Evolutionary conservation across 257 asterid genomes (phyloP).

Genomic region (Solanum peruvianum): DNA sequence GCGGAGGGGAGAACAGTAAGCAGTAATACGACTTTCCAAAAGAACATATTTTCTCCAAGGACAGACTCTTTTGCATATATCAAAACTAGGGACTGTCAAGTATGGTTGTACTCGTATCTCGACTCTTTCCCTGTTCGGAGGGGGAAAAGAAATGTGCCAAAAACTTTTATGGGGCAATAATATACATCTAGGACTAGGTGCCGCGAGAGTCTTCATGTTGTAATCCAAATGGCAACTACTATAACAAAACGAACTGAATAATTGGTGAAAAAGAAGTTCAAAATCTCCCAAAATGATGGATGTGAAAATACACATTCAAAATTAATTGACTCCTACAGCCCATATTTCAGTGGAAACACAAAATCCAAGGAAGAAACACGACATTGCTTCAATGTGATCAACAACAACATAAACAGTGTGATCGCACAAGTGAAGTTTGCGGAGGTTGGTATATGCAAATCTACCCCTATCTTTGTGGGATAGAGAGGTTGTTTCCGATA

Average conservation of each 20-base stretch:
- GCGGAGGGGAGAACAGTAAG: background rate
- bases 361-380: background rate
- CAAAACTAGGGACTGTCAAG: background rate
- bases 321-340: accelerated
- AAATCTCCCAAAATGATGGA: background rate
- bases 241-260: background rate
- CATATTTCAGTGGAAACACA: background rate
- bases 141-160: background rate
- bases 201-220: background rate
- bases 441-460: background rate
- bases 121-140: background rate
- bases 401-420: background rate
- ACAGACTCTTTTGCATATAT: background rate
- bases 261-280: background rate
- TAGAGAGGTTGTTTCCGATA: background rate
- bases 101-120: background rate
- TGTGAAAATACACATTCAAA: background rate
- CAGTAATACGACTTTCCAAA: background rate
- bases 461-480: background rate
- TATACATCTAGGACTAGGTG: background rate
- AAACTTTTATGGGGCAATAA: background rate
- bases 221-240: background rate
- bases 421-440: background rate
- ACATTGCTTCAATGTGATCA: background rate
- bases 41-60: background rate